Evolutionary conservation across 176 grass and related monocot species (phyloP), one percentile per base, ranked within the genome.

Genomic region (Oryza coarctata): DNA sequence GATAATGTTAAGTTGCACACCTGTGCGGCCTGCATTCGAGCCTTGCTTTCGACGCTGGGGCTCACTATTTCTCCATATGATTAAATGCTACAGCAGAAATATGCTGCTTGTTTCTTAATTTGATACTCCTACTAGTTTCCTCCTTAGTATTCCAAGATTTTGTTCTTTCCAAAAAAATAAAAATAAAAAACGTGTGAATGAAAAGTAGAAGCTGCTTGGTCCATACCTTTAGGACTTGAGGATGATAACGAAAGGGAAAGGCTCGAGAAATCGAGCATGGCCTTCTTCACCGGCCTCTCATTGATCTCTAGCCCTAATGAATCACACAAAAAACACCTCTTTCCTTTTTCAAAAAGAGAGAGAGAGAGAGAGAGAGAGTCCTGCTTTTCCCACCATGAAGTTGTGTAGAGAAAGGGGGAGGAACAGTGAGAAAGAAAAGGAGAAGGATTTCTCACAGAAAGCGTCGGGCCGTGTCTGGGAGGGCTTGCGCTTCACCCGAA

Each of bases 401-500:
- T 39, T 39, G 38, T 1, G 38, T 39, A 80, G 11, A 44, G 33
- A 9, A 38, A 36, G n/a, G 50, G 78, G 68, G 9, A 9, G 6
- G 49, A 68, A 64, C 44, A 28, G 18, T 29, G 39, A 44, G 23
- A 44, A 83, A 68, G 34, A 27, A 47, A 32, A 44, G n/a, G 3
- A 12, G 67, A 58, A 83, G 27, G 68, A 52, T 41, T 50, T 27
- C 90, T 91, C 79, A 98, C 95, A 95, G 75, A 98, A 94, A 5
- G 84, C 90, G 29, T 91, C 92, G 18, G 88, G 77, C 7, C 87
- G 86, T 14, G 71, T 43, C 62, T 98, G 95, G 4, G 76, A 91
- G 36, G 83, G 71, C 72, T 95, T 98, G 70, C 92, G 81, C 92
- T 98, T 98, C 76, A 98, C 88, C 79, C 90, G 82, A 11, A 98